Evolutionary conservation across 2,329 filamentous ascomycete genomes (phyloP).

Genomic region (Microdochium bolleyi): DNA sequence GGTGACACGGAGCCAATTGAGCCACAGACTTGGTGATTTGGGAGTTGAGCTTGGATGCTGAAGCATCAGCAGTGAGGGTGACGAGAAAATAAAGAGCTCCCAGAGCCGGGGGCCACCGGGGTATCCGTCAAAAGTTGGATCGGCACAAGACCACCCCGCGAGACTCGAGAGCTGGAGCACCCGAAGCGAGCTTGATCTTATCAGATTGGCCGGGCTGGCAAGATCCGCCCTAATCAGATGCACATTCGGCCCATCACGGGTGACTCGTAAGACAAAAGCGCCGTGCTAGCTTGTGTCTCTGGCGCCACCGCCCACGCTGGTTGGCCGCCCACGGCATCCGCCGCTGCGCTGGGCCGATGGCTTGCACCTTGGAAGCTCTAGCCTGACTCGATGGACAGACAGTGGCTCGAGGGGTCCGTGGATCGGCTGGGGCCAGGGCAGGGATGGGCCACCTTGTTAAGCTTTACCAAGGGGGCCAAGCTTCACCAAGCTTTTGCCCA

Average conservation of each 20-base stretch:
- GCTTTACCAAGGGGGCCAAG: neutral
- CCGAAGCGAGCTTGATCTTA: neutral
- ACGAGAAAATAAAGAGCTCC: no score
- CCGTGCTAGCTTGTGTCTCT: neutral
- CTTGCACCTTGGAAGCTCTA: neutral
- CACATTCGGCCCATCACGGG: neutral
- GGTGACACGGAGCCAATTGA: no score
- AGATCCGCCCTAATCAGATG: neutral
- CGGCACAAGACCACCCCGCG: neutral
- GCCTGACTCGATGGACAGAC: neutral
- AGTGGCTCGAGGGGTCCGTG: no score
- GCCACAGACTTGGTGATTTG: no score
- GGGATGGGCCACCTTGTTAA: no score
- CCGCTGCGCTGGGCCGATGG: neutral
- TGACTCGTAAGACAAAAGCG: neutral
- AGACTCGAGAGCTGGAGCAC: conserved; percentile 24
- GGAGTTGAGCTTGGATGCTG: no score
- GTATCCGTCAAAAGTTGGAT: no score
- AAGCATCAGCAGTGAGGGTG: no score
- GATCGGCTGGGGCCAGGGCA: no score
- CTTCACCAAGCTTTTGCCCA: neutral
- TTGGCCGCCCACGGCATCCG: neutral
- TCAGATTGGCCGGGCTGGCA: neutral
- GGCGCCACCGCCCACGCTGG: neutral
- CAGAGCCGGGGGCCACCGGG: no score